phyloP scores from a whole-genome alignment of 2,329 filamentous ascomycete species.

The Paecilomyces sp. region DNA sequence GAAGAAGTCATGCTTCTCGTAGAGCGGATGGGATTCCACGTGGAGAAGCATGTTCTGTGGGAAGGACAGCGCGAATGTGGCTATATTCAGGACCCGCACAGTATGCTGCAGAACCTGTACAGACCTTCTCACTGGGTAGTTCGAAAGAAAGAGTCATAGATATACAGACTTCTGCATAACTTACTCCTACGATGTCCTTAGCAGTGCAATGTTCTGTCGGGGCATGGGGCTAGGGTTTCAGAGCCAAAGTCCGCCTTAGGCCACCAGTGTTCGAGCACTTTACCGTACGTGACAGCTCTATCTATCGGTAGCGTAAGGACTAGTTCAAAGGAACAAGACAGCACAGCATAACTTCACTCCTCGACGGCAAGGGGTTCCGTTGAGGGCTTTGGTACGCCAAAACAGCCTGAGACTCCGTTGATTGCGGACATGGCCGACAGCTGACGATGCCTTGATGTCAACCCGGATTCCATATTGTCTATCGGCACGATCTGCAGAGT shows the following conservation, averaged over 20 bases:
- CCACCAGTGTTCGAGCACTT: not conserved
- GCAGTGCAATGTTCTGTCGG: not conserved
- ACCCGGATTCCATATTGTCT: not conserved
- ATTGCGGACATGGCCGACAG: not conserved
- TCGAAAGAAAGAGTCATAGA: slow-evolving; percentile 48
- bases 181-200: not conserved
- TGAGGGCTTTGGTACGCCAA: not conserved
- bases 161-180: not conserved
- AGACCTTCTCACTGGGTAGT: slow-evolving; percentile 78
- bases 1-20: slow-evolving; percentile 80
- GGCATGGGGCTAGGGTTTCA: not conserved
- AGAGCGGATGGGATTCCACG: slow-evolving; percentile 64
- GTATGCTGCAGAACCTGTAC: slow-evolving; percentile 83
- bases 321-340: not conserved
- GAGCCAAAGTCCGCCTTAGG: not conserved
- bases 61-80: slow-evolving; percentile 54
- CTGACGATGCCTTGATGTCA: not conserved
- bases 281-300: not conserved
- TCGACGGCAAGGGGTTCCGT: not conserved
- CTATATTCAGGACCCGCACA: slow-evolving; percentile 78
- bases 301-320: not conserved
- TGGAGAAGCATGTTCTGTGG: slow-evolving; percentile 56
- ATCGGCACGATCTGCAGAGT: not conserved
- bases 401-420: not conserved
- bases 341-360: not conserved